Evolutionary conservation across 1,139 yeast species (phyloP).

Genomic region (Candida anutae): DNA sequence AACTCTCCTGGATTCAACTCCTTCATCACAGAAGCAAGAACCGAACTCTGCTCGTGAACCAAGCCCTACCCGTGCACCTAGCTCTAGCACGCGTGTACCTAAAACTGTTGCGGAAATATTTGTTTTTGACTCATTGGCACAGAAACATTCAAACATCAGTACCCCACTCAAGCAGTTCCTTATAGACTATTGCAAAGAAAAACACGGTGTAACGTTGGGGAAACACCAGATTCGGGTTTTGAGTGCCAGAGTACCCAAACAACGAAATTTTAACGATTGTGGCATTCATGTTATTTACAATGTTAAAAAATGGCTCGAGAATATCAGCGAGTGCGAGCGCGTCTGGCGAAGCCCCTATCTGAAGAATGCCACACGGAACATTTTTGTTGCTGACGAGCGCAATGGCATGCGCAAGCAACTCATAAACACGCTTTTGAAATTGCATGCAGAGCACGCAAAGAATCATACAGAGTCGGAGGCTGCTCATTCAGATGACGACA

Average conservation of each 20-base stretch:
- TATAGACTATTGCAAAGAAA: conserved; percentile 64
- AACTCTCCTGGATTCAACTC: not conserved
- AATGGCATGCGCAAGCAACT: conserved; percentile 23
- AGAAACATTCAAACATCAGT: conserved; percentile 46
- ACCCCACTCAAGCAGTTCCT: conserved; percentile 55
- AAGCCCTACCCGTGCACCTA: not conserved
- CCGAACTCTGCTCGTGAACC: not conserved
- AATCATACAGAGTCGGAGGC: conserved; percentile 3
- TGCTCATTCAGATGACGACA: conserved; percentile 6
- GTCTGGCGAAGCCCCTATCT: conserved; percentile 37
- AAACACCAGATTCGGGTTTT: conserved; percentile 35
- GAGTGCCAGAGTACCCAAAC: conserved; percentile 67
- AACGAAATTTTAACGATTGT: conserved; percentile 87
- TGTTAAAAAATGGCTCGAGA: conserved; percentile 53
- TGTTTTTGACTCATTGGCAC: conserved; percentile 71
- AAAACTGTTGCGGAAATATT: conserved; percentile 41
- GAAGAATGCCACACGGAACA: conserved; percentile 5
- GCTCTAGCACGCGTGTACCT: not conserved
- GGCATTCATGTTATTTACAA: conserved; percentile 89
- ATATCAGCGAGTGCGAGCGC: conserved; percentile 41
- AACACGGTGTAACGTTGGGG: conserved; percentile 40
- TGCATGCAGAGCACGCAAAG: too few relatives aligned
- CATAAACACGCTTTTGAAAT: conserved; percentile 17
- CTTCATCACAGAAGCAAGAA: conserved; percentile 1
- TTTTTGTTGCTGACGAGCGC: conserved; percentile 27